phyloP scores from a whole-genome alignment of 2,329 filamentous ascomycete genomes.

The Tolypocladium album region DNA sequence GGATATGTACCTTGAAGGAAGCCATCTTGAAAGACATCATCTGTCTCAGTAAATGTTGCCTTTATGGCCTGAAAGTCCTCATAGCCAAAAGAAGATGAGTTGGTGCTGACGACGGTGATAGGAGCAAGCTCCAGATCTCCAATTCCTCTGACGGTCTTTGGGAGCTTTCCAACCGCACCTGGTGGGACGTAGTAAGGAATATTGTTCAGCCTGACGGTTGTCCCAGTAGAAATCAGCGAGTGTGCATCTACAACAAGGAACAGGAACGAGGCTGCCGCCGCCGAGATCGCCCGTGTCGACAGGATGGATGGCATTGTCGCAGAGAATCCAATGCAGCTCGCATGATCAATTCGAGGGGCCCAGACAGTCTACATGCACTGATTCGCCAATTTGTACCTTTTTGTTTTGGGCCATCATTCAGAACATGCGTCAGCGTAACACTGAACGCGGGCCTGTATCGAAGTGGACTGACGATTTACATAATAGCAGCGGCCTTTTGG shows the following conservation, averaged over 20 bases:
- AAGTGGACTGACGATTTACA: background rate
- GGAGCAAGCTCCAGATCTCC: background rate
- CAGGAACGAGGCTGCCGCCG: background rate
- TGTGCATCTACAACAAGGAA: background rate
- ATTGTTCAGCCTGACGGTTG: slow-evolving; percentile 2
- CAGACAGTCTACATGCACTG: background rate
- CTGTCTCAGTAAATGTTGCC: background rate
- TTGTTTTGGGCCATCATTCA: background rate
- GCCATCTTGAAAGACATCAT: slow-evolving; percentile 7
- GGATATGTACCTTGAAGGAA: slow-evolving; percentile 3
- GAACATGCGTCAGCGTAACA: background rate
- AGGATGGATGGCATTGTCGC: background rate
- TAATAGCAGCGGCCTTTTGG: background rate
- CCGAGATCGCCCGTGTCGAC: background rate
- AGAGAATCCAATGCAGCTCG: background rate
- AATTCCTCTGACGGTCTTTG: background rate
- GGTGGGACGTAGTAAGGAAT: slow-evolving; percentile 7
- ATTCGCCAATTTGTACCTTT: background rate
- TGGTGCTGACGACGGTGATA: background rate
- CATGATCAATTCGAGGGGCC: background rate
- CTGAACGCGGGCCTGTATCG: background rate
- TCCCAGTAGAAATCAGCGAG: slow-evolving; percentile 1
- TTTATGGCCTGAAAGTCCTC: background rate
- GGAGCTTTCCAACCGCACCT: background rate
- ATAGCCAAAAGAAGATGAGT: background rate